phyloP scores from a whole-genome alignment of 2,329 filamentous ascomycete genomes.

The Plectosphaerella sp. region DNA sequence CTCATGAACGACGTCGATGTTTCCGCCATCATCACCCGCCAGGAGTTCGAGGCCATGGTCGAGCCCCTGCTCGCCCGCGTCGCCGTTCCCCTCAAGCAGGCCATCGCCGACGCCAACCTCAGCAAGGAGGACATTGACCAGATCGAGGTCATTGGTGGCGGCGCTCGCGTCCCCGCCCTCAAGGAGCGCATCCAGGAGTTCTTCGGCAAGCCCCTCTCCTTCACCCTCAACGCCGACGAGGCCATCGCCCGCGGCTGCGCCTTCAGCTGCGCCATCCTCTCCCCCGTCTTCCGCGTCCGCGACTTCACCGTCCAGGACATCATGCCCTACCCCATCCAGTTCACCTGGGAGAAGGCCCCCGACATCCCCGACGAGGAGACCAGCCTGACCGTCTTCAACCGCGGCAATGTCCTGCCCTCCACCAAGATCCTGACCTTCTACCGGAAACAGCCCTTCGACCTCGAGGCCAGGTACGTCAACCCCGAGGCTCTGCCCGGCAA shows the following conservation, averaged over 20 bases:
- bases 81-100: slow-evolving; percentile 77
- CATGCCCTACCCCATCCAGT: slow-evolving; percentile 96
- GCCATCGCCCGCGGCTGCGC: slow-evolving; percentile 92
- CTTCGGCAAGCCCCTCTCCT: slow-evolving; percentile 90
- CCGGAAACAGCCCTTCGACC: slow-evolving; percentile 93
- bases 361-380: slow-evolving; percentile 99
- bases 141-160: slow-evolving; percentile 91
- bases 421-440: slow-evolving; percentile 99
- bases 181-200: slow-evolving; percentile 87
- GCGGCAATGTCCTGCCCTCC: slow-evolving; percentile 92
- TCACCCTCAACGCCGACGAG: slow-evolving; percentile 97
- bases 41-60: slow-evolving; percentile 89
- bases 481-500: slow-evolving; percentile 84
- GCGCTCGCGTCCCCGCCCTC: slow-evolving; percentile 86
- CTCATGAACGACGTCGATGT: slow-evolving; percentile 98
- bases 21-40: slow-evolving; percentile 80
- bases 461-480: slow-evolving; percentile 90
- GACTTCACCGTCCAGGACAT: slow-evolving; percentile 98
- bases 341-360: slow-evolving; percentile 96
- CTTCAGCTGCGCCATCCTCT: slow-evolving; percentile 96
- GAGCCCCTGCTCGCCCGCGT: slow-evolving; percentile 75
- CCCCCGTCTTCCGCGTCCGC: slow-evolving; percentile 95
- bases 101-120: slow-evolving; percentile 88
- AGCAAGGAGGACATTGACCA: slow-evolving; percentile 87
- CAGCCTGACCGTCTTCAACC: slow-evolving; percentile 94